Percentiles rank a stretch among this genome's conserved stretches.
Conservation (phyloP, 2,329 filamentous ascomycete genomes). For the Plectosphaerella sp. region DNA sequence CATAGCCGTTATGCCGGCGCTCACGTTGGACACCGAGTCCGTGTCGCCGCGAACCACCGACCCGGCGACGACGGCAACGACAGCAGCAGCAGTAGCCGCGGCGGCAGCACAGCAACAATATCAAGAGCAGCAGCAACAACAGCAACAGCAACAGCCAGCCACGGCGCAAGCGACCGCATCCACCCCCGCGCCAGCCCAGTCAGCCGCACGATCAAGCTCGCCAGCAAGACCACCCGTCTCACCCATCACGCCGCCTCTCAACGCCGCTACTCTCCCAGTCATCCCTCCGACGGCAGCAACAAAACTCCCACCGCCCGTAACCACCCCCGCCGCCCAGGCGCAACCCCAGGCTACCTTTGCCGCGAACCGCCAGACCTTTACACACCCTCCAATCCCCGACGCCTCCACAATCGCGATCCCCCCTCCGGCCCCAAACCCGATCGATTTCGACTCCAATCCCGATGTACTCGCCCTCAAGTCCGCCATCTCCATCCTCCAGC, state of each 20-base stretch:
- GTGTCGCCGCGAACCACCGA: constrained; percentile 15
- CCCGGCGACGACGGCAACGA: constrained; percentile 9
- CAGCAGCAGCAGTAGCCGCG: background rate
- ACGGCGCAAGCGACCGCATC: background rate
- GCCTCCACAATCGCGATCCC: constrained; percentile 25
- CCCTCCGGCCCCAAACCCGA: constrained; percentile 44
- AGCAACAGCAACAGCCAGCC: background rate
- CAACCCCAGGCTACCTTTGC: constrained; percentile 20
- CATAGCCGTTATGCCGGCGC: constrained; percentile 20
- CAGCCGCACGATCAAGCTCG: constrained; percentile 30
- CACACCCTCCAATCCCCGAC: constrained; percentile 37
- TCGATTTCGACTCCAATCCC: constrained; percentile 64
- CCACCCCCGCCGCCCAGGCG: constrained; percentile 10
- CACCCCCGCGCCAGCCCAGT: background rate
- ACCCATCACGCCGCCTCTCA: constrained; percentile 43
- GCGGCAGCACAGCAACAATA: no score
- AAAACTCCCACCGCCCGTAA: constrained; percentile 4
- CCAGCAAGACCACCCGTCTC: constrained; percentile 47
- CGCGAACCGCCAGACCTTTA: constrained; percentile 30
- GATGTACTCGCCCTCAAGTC: constrained; percentile 85
- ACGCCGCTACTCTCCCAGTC: constrained; percentile 29
- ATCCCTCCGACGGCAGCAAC: constrained; percentile 7
- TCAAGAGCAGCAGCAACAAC: background rate
- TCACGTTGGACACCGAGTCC: constrained; percentile 19
- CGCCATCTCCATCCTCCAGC: constrained; percentile 79